Percentiles rank a stretch among this genome's conserved stretches.
Conservation (phyloP, 345 rosid species). For the Gossypium turneri region DNA sequence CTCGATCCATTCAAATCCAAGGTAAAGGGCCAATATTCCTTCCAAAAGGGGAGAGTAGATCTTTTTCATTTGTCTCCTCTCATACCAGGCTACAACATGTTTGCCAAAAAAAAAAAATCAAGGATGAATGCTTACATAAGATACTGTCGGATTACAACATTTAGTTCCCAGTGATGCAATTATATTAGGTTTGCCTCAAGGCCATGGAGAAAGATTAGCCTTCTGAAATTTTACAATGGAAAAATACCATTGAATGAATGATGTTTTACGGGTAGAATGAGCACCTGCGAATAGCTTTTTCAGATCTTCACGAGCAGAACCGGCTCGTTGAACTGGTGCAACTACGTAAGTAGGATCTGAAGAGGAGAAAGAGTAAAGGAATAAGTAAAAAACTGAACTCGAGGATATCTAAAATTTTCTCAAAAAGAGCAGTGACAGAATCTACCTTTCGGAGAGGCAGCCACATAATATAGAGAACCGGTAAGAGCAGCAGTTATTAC, state of each 20-base stretch:
- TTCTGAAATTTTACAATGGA: background rate
- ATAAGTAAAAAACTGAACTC: background rate
- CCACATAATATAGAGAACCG: constrained; percentile 79
- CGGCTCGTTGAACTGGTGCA: constrained; percentile 74
- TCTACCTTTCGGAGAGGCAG: constrained; percentile 90
- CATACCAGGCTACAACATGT: constrained; percentile 81
- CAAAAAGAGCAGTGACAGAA: background rate
- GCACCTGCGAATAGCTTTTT: constrained; percentile 88
- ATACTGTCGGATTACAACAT: background rate
- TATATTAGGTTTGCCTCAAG: background rate
- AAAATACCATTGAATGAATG: background rate
- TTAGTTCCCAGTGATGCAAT: background rate
- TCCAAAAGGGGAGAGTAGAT: constrained; percentile 94
- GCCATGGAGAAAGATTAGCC: constrained; percentile 4
- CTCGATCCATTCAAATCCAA: constrained; percentile 94
- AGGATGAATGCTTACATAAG: background rate
- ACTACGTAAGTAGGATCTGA: constrained; percentile 87
- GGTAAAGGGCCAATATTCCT: constrained; percentile 87
- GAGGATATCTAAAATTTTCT: background rate
- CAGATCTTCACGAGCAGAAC: constrained; percentile 61
- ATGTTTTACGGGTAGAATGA: background rate
- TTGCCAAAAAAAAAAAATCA: background rate
- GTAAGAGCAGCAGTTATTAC: constrained; percentile 86
- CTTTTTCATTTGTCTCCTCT: constrained; percentile 95
- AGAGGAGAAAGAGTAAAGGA: constrained; percentile 17